Percentiles rank a stretch among this genome's conserved stretches.
Evolutionary conservation across 2,329 filamentous ascomycete genomes (phyloP).

Genomic region (Colletotrichum sp.): DNA sequence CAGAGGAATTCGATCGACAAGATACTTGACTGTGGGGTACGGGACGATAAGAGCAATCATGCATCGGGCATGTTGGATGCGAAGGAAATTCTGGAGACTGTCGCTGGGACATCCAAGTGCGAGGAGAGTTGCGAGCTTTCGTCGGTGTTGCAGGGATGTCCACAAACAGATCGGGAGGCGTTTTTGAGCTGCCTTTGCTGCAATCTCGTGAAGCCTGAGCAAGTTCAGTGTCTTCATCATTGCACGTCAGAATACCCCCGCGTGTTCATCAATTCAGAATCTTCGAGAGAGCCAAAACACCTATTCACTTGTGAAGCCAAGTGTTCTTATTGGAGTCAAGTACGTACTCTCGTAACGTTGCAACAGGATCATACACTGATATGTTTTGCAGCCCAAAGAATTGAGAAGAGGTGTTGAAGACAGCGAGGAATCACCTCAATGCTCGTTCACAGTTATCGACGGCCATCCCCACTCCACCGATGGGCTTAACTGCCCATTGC

Average conservation of each 20-base stretch:
- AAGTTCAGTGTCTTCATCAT: not conserved
- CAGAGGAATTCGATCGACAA: not conserved
- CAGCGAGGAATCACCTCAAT: not conserved
- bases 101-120: not conserved
- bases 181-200: not conserved
- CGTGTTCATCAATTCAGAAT: not conserved
- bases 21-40: not conserved
- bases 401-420: not conserved
- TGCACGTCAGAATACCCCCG: not conserved
- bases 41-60: not conserved
- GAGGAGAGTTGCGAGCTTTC: not conserved
- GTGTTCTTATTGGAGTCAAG: not conserved
- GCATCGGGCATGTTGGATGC: not conserved
- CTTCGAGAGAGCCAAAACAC: not conserved
- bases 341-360: not conserved
- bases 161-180: not conserved
- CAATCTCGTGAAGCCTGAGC: not conserved
- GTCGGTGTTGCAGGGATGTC: not conserved
- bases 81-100: not conserved
- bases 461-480: not conserved
- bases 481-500: fast-evolving
- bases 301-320: not conserved
- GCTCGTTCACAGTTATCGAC: not conserved
- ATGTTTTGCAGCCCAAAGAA: not conserved
- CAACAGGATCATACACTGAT: not conserved